Conservation (phyloP, 805 yeast species). For the Ogataea paraovalis region DNA sequence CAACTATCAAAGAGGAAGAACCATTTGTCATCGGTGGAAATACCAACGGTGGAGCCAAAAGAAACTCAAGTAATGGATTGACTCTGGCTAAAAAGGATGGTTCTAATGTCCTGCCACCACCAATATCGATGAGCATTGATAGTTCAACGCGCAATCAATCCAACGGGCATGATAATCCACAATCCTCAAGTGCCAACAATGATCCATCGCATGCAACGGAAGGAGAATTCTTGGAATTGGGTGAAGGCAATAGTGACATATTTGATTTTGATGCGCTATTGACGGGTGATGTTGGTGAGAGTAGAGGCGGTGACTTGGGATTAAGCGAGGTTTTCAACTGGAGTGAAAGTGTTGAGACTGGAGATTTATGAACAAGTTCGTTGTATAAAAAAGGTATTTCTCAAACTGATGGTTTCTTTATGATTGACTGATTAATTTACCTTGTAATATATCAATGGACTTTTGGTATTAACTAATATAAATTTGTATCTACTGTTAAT, state of each 20-base stretch:
- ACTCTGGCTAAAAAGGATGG: not conserved
- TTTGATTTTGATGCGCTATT: slow-evolving; percentile 44
- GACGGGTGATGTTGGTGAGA: slow-evolving; percentile 35
- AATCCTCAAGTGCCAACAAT: not conserved
- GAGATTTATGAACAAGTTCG: slow-evolving; percentile 22
- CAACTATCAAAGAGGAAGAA: slow-evolving; percentile 28
- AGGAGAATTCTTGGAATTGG: slow-evolving; percentile 23
- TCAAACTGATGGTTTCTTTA: not conserved
- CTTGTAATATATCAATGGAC: not conserved
- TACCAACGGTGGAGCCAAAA: not conserved
- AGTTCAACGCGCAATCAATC: not conserved
- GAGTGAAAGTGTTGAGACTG: slow-evolving; percentile 41
- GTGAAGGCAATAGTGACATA: slow-evolving; percentile 34
- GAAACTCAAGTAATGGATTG: not conserved
- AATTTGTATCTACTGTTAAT: not conserved
- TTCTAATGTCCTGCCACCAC: not conserved
- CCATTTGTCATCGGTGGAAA: slow-evolving; percentile 10
- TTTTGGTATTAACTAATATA: not conserved
- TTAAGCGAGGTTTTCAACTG: slow-evolving; percentile 34
- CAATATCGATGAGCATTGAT: not conserved
- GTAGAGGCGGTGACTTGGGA: slow-evolving; percentile 28
- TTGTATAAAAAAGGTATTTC: too few species aligned
- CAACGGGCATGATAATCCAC: not conserved
- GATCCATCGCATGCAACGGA: not conserved
- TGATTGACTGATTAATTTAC: not conserved